Evolutionary conservation across 768 basidiomycete genomes (phyloP), one percentile per base, ranked within the genome.

Genomic region (Kwoniella heveanensis): DNA sequence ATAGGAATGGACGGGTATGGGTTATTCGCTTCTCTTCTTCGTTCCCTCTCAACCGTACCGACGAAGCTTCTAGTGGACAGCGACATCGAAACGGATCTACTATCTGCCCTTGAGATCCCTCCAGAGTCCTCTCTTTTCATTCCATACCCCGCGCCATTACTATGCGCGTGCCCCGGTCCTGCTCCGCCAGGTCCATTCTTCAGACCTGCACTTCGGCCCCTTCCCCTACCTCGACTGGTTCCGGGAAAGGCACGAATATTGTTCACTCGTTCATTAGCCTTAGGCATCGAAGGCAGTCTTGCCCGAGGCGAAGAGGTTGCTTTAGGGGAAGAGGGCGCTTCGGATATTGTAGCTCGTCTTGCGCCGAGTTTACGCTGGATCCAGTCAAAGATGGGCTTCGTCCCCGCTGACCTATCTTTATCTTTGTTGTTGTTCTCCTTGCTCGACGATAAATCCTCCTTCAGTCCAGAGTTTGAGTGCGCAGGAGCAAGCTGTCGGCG

Each of bases 331-430:
- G 47, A 52, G 39, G 58, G 52, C 19, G 53, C 17, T 19, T 62
- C 48, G 9, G 62, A 64, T 2, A 70, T 63, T 27, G 68, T 72
- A 8, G 73, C 73, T 54, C 69, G n/a, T 44, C 69, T 56, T 8
- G 60, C 54, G 37, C 72, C 73, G 3, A 77, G 58, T 58, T 77
- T 77, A 15, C 73, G 62, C 3, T 68, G 62, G 26, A 77, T 69
- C 75, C 75, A 77, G 26, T 74, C 73, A 26, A 77, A 69, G 13
- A 74, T 65, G 3, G 74, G 74, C 60, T 76, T 76, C n/a, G 62
- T 54, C 24, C 37, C n/a, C 26, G 47, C 60, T 24, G 57, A 36
- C 39, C 29, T 68, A 37, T 69, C 57, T 25, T 62, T 68, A 19
- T 64, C 52, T 27, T 44, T 59, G 13, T 58, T 21, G 6, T 56